Evolutionary conservation across 2,329 filamentous ascomycete species (phyloP).

Genomic region (Graphiopsis chlorocephala): DNA sequence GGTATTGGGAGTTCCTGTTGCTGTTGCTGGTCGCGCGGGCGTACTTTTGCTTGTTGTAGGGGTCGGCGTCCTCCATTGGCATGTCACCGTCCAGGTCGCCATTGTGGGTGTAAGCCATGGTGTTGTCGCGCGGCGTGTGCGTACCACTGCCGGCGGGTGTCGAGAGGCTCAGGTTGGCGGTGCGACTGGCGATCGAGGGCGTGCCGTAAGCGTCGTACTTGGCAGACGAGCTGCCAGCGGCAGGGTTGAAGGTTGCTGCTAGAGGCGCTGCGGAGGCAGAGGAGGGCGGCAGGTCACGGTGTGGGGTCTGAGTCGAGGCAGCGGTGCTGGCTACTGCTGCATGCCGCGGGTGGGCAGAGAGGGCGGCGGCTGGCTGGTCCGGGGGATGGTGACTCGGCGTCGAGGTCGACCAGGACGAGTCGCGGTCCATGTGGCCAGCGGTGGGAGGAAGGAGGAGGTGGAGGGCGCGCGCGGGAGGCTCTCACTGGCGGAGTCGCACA

Average conservation of each 20-base stretch:
- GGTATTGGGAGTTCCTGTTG: constrained; percentile 68
- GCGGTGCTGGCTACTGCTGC: constrained; percentile 4
- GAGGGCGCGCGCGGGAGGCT: neutral
- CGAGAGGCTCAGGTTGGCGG: constrained; percentile 37
- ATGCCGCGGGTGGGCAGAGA: neutral
- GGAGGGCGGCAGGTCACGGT: constrained; percentile 4
- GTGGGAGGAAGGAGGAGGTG: neutral
- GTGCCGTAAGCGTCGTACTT: constrained; percentile 22
- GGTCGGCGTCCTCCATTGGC: constrained; percentile 82
- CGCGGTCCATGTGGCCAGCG: constrained; percentile 13
- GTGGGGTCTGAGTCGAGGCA: constrained; percentile 6
- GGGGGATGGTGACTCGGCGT: constrained; percentile 11
- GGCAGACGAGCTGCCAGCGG: constrained; percentile 3
- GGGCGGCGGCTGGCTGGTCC: neutral
- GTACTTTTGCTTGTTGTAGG: constrained; percentile 84
- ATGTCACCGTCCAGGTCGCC: constrained; percentile 45
- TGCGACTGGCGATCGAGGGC: constrained; percentile 35
- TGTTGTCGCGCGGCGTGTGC: constrained; percentile 13
- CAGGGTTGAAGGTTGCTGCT: neutral
- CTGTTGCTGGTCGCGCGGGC: constrained; percentile 63
- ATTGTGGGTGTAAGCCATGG: constrained; percentile 35
- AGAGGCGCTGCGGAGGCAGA: constrained; percentile 3
- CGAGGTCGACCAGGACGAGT: constrained; percentile 13
- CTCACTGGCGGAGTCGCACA: constrained; percentile 3
- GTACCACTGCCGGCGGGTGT: constrained; percentile 24